Evolutionary conservation across 1,284 basidiomycete species (phyloP).

Genomic region (Acaromyces ingoldii): DNA sequence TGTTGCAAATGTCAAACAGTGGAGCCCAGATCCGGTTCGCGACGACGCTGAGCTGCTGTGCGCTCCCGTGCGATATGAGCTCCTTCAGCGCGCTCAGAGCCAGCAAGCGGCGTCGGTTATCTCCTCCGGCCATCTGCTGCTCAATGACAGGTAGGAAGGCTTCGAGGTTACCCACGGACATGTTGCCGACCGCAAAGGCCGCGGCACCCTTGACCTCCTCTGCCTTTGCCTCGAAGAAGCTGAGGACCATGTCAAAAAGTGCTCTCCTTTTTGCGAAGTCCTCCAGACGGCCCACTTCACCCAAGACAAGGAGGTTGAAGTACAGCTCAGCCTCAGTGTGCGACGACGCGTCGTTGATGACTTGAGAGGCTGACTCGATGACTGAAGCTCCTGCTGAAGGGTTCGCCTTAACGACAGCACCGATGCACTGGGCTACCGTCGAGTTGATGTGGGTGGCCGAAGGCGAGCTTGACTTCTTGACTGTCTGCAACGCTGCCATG

Average conservation of each 20-base stretch:
- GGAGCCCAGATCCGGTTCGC: constrained; percentile 86
- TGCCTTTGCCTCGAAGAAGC: constrained; percentile 19
- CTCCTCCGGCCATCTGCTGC: constrained; percentile 64
- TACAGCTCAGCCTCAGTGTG: constrained; percentile 17
- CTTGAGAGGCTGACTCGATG: constrained; percentile 15
- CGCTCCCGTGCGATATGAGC: constrained; percentile 83
- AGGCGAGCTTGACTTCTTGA: constrained; percentile 1
- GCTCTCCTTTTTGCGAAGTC: constrained; percentile 22
- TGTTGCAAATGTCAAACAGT: constrained; percentile 42
- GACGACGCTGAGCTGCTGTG: constrained; percentile 73
- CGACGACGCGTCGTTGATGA: neutral
- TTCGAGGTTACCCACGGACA: constrained; percentile 82
- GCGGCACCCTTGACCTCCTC: constrained; percentile 41
- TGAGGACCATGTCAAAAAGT: constrained; percentile 26
- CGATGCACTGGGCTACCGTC: constrained; percentile 37
- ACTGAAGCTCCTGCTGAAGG: constrained; percentile 16
- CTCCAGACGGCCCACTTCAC: constrained; percentile 34
- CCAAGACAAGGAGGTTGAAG: constrained; percentile 35
- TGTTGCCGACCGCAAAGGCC: constrained; percentile 64
- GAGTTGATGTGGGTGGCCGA: constrained; percentile 24
- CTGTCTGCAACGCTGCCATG: constrained; percentile 10
- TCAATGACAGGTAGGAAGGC: constrained; percentile 80
- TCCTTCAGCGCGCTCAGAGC: constrained; percentile 91
- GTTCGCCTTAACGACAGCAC: constrained; percentile 28
- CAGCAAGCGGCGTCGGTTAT: constrained; percentile 54